Evolutionary conservation across 2,329 filamentous ascomycete species (phyloP).

Genomic region (Trichoderma semiorbis): DNA sequence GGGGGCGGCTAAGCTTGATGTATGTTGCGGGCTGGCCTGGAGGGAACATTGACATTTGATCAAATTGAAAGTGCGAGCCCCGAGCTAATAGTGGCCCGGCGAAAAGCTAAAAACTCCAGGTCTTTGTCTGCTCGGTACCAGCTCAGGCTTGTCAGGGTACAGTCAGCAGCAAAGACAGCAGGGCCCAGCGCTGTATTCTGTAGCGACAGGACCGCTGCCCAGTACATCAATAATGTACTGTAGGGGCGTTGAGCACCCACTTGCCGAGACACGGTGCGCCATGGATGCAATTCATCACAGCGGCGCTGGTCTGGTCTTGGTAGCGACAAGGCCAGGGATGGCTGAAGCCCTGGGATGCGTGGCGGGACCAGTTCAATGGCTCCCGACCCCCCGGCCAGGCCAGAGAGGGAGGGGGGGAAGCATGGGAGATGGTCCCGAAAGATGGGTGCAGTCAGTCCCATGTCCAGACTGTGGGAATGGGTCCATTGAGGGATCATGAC

Average conservation of each 20-base stretch:
- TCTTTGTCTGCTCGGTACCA: not conserved
- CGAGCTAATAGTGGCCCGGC: not conserved
- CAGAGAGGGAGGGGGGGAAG: not conserved
- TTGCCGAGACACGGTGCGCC: constrained; percentile 6
- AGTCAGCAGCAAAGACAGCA: not conserved
- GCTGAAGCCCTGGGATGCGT: not conserved
- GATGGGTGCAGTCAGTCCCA: constrained; percentile 7
- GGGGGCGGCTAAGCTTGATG: not conserved
- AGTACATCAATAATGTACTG: not conserved
- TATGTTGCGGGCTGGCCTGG: not conserved
- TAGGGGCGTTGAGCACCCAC: not conserved
- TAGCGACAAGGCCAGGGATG: not conserved
- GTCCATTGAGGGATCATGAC: not conserved
- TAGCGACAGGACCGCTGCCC: not conserved
- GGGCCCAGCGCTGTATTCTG: not conserved
- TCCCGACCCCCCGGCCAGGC: not conserved
- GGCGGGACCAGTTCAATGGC: not conserved
- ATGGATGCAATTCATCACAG: not conserved
- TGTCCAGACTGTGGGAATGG: not conserved
- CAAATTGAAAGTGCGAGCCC: not conserved
- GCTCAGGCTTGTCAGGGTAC: not conserved
- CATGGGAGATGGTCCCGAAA: constrained; percentile 13
- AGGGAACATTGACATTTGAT: not conserved
- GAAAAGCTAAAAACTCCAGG: not conserved
- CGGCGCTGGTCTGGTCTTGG: not conserved